A percentile compares a stretch with the other conserved stretches of the same genome.
Conservation (phyloP, 2,329 filamentous ascomycete genomes). For the Botrytis porri region DNA sequence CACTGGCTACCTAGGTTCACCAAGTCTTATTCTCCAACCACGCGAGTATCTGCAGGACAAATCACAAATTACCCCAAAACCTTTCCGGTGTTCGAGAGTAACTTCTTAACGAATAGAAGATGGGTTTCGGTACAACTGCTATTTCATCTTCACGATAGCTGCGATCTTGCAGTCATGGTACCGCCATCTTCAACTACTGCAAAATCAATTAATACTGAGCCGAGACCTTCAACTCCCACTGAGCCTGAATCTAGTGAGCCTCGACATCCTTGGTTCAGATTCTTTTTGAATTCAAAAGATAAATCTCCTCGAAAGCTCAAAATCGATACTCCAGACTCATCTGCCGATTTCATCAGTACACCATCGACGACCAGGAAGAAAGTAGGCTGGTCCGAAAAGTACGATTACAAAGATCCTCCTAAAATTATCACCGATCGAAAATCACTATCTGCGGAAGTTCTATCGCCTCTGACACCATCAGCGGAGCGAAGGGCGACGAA, state of each 20-base stretch:
- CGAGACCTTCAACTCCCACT: constrained; percentile 67
- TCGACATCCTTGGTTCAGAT: constrained; percentile 30
- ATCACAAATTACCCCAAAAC: not conserved
- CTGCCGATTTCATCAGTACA: constrained; percentile 37
- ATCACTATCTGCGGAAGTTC: constrained; percentile 12
- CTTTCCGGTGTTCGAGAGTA: not conserved
- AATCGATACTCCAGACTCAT: constrained; percentile 34
- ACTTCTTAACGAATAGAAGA: not conserved
- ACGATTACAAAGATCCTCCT: constrained; percentile 51
- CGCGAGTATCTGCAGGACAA: not conserved
- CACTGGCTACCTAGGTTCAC: not conserved
- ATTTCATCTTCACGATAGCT: constrained; percentile 12
- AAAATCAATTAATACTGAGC: constrained; percentile 50
- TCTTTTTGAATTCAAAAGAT: constrained; percentile 20
- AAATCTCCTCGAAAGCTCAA: constrained; percentile 21
- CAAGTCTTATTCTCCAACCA: constrained; percentile 4
- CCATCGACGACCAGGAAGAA: constrained; percentile 44
- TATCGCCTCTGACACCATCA: constrained; percentile 32
- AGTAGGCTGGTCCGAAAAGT: constrained; percentile 61
- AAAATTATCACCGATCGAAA: constrained; percentile 24
- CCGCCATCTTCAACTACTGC: constrained; percentile 27
- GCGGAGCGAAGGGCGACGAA: constrained; percentile 55
- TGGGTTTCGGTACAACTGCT: constrained; percentile 15
- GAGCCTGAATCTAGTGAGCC: constrained; percentile 40
- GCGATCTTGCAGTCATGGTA: constrained; percentile 37